These are phyloP conservation scores for Tritrichomonas foetus DNA, from an alignment of 208 protist genomes.

Conservation along the genomic window DNA sequence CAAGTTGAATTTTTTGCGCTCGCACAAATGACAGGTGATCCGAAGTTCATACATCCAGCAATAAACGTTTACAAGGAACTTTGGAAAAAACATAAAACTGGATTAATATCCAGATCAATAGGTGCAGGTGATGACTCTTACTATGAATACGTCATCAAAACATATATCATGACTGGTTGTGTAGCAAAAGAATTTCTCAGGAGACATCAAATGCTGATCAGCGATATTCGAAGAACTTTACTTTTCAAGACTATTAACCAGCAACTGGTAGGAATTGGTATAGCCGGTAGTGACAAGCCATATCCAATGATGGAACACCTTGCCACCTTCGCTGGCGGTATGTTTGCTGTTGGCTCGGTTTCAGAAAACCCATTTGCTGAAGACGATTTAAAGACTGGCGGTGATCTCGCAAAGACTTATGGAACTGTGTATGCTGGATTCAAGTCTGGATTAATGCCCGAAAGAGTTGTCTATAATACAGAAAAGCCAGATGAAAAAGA, in stretches of 20 bases:
- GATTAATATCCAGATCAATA: not conserved
- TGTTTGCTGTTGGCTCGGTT: not conserved
- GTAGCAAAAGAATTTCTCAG: not conserved
- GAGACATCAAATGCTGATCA: not conserved
- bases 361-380: not conserved
- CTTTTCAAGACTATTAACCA: not conserved
- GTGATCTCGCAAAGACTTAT: not conserved
- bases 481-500: not conserved
- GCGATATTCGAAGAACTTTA: not conserved
- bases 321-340: not conserved
- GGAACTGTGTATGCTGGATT: not conserved
- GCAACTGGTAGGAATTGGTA: not conserved
- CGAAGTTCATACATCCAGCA: constrained; percentile 42
- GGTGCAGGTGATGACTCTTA: not conserved
- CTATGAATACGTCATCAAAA: constrained; percentile 26
- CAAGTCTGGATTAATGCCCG: not conserved
- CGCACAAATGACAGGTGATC: constrained; percentile 57
- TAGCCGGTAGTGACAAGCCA: not conserved
- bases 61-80: not conserved
- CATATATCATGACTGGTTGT: not conserved
- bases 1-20: constrained; percentile 69
- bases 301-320: not conserved
- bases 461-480: not conserved
- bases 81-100: not conserved
- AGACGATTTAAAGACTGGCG: not conserved